These are phyloP conservation scores for Ramularia endophylla DNA, from an alignment of 2,329 filamentous ascomycete species.

Conservation along the genomic window DNA sequence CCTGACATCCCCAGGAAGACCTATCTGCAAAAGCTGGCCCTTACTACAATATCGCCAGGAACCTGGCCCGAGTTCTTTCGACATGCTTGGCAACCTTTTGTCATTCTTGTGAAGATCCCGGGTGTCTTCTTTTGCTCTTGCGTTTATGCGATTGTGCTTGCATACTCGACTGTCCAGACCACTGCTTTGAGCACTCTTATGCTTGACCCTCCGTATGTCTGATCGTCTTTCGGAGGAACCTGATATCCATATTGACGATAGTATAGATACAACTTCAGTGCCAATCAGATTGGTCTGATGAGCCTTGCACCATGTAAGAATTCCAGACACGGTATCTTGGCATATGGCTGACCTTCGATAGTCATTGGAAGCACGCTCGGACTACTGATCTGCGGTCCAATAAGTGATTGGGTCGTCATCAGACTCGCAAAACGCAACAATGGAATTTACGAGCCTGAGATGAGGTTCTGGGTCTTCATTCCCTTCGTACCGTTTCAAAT, in stretches of 20 bases:
- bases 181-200: conserved; percentile 35
- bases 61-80: conserved; percentile 27
- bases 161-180: conserved; percentile 35
- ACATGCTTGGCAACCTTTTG: conserved; percentile 34
- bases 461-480: conserved; percentile 30
- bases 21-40: conserved; percentile 38
- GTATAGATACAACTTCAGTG: conserved; percentile 41
- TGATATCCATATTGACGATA: too few species aligned
- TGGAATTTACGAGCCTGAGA: conserved; percentile 33
- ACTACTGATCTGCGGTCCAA: conserved; percentile 40
- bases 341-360: conserved; percentile 6
- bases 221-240: too few species aligned
- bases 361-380: conserved; percentile 44
- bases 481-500: conserved; percentile 29
- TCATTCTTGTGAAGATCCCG: conserved; percentile 35
- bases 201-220: conserved; percentile 21
- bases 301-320: conserved; percentile 44
- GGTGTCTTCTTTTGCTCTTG: conserved; percentile 35
- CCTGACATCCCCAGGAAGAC: conserved; percentile 35
- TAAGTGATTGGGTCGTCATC: conserved; percentile 41
- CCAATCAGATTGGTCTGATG: conserved; percentile 46
- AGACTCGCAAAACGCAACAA: conserved; percentile 28
- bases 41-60: conserved; percentile 29
- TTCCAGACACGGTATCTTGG: neutral
- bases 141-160: conserved; percentile 34